Evolutionary conservation across 2,329 filamentous ascomycete species (phyloP).

Genomic region (Trichophyton benhamiae): DNA sequence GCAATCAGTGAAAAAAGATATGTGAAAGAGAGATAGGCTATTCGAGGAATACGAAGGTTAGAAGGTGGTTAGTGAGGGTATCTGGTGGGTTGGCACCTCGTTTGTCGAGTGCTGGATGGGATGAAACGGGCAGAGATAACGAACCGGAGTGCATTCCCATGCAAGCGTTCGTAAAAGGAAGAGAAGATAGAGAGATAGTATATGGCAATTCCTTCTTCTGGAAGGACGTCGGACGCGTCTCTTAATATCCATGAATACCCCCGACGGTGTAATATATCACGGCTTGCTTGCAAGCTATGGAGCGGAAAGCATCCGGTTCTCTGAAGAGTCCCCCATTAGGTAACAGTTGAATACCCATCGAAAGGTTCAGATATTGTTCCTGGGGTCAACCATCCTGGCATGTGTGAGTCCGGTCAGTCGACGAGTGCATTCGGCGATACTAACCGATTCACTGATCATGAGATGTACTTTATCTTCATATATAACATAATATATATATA

Average conservation of each 20-base stretch:
- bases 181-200: not conserved
- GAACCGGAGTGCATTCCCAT: not conserved
- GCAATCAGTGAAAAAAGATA: not conserved
- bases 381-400: not conserved
- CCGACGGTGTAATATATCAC: not conserved
- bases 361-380: not conserved
- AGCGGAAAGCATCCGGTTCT: not conserved
- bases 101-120: not conserved
- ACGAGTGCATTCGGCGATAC: not conserved
- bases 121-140: not conserved
- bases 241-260: not conserved
- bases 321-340: not conserved
- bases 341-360: not conserved
- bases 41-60: not conserved
- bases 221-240: not conserved
- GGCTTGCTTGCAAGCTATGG: not conserved
- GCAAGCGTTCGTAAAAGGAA: not conserved
- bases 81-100: not conserved
- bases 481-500: not conserved
- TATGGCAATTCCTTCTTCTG: not conserved
- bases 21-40: not conserved
- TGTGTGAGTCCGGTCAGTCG: not conserved
- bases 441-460: not conserved
- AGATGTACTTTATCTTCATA: not conserved
- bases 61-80: not conserved